Base-by-base conservation (phyloP, 352 stramenopile species). In the Thraustochytrium striatum region DNA sequence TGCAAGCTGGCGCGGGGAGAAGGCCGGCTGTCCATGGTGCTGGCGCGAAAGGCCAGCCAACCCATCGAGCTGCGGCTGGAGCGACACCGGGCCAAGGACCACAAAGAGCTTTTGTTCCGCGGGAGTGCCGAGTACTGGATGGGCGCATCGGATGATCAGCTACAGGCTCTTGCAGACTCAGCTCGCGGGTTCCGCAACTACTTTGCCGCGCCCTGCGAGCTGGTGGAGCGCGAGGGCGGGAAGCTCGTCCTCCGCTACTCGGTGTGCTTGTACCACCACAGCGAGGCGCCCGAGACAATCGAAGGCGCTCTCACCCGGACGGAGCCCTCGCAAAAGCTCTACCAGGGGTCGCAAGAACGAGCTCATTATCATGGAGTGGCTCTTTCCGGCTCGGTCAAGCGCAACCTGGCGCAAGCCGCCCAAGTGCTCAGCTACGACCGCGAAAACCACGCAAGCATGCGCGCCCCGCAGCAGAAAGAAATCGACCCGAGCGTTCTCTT, bases 341-440 rank as follows among this genome's bases (percentile, higher is more conserved):
- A 50, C 58, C 13, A 53, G 30, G 59, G 43, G 33, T 7, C n/a
- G 43, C n/a, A 39, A 38, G 9, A 25, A 41, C 50, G 52, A 68
- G 39, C 0, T 50, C 32, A 68, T 62, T 1, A 13, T 75, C 25
- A 30, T 75, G 11, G 65, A 75, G 65, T 75, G 65, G 65, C n/a
- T 75, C 44, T 75, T 75, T 43, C 65, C 65, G 65, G 65, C 16
- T 72, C 65, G 9, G 39, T 75, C 41, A 61, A 39, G 5, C 25
- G 32, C 21, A n/a, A 19, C 50, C 16, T 41, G n/a, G 65, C 65
- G n/a, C 38, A 57, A 8, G 8, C 59, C 7, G 5, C 58, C 5
- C 7, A 7, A 7, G 7, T 43, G 7, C 53, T 43, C 25, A 69
- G 8, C 3, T 44, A 13, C n/a, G 39, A 47, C 13, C 5, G 5